Evolutionary conservation across 2,329 filamentous ascomycete genomes (phyloP).

Genomic region (Coniella lustricola): DNA sequence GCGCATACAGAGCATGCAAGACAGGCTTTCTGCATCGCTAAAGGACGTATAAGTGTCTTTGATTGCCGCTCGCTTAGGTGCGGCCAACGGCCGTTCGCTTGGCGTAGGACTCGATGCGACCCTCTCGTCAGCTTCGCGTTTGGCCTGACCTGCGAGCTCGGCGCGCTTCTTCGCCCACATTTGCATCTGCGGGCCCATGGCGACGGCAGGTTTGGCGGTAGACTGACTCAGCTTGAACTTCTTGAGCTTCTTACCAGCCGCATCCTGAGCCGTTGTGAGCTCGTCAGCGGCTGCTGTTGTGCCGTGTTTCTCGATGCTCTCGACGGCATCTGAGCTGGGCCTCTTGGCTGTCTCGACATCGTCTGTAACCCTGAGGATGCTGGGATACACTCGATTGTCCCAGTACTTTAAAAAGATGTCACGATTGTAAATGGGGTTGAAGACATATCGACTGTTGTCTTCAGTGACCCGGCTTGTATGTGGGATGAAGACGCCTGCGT

Average conservation of each 20-base stretch:
- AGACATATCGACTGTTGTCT: conserved; percentile 57
- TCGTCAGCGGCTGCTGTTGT: conserved; percentile 17
- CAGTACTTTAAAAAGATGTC: conserved; percentile 66
- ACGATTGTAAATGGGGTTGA: conserved; percentile 63
- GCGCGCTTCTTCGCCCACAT: conserved; percentile 67
- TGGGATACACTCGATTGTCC: conserved; percentile 67
- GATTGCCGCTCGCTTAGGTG: conserved; percentile 1
- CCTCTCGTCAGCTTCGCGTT: conserved; percentile 7
- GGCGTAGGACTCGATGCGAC: conserved; percentile 16
- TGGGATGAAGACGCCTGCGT: conserved; percentile 78
- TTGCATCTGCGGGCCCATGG: conserved; percentile 58
- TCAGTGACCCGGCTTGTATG: conserved; percentile 52
- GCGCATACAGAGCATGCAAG: conserved; percentile 54
- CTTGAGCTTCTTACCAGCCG: conserved; percentile 45
- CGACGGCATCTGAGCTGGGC: conserved; percentile 5
- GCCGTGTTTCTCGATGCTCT: conserved; percentile 5
- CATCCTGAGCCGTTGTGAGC: conserved; percentile 26
- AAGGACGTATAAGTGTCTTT: conserved; percentile 46
- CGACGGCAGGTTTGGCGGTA: conserved; percentile 41
- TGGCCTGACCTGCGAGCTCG: conserved; percentile 37
- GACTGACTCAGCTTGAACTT: conserved; percentile 41
- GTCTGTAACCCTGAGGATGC: conserved; percentile 52
- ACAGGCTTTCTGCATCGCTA: conserved; percentile 41
- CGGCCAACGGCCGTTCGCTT: conserved; percentile 5
- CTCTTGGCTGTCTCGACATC: conserved; percentile 33